Evolutionary conservation across 129 eudicot genomes (phyloP), one percentile per base, ranked within the genome.

Genomic region (Flaveria ramosissima): DNA sequence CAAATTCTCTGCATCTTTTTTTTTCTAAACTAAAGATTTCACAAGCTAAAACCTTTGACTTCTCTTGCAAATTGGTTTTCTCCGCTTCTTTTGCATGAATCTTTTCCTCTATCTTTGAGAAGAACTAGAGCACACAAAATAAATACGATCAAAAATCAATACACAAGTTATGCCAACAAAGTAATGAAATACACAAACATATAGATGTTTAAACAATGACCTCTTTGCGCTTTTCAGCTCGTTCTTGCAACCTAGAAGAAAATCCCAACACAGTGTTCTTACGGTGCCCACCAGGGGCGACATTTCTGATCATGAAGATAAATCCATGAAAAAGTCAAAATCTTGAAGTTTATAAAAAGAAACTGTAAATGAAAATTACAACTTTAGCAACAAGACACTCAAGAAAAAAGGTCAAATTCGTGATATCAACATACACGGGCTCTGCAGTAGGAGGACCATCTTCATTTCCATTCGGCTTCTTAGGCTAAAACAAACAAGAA

Each of bases 221-320:
- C 97, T 95, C 94, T 80, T 83, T 89, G 68, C 99, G 83, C 78
- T 90, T 95, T 71, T 95, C 99, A 81, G 99, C 99, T 64, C 99
- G 94, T 74, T 89, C 90, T 69, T 91, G 90, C 89, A 88, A 81
- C 76, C 93, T 87, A 78, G 81, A 91, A 48, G 97, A 87, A 83
- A 91, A 95, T 51, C 86, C 91, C 30, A 77, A 50, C 14, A 71
- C 79, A 73, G 80, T 77, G 68, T 70, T 80, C 88, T 78, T 91
- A 42, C 21, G 84, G 77, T 85, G 92, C n/a, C 84, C 83, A 24
- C 78, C 78, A 43, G 85, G 73, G 46, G 85, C 80, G 59, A 75
- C 84, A 57, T 46, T 83, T 68, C 93, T 89, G 86, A 71, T 47
- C 55, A 71, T 67, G 61, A 76, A 63, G 65, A 27, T 57, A 73